These are phyloP conservation scores for Oldenlandia corymbosa DNA, from an alignment of 257 asterid species.

Conservation along the genomic window DNA sequence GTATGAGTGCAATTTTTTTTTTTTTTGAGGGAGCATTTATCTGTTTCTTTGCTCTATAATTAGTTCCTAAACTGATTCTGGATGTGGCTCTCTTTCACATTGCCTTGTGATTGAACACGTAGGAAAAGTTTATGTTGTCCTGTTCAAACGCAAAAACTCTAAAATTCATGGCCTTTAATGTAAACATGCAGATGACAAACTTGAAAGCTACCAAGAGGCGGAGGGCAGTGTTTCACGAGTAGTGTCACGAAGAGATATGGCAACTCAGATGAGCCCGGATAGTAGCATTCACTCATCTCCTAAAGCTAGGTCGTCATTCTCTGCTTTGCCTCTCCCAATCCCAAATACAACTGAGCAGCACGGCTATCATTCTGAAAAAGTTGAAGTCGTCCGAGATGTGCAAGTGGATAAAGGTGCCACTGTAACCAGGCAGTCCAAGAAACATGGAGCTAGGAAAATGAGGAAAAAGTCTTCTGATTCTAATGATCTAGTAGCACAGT, in stretches of 20 bases:
- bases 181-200: constrained; percentile 40
- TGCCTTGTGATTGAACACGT: neutral
- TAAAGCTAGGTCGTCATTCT: constrained; percentile 40
- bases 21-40: too few species aligned
- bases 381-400: constrained; percentile 69
- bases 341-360: constrained; percentile 24
- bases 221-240: constrained; percentile 28
- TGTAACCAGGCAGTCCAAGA: constrained; percentile 32
- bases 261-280: constrained; percentile 91
- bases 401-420: constrained; percentile 64
- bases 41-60: neutral
- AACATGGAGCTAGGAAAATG: constrained; percentile 25
- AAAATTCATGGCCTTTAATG: neutral
- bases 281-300: constrained; percentile 57
- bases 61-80: neutral
- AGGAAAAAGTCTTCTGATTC: constrained; percentile 16
- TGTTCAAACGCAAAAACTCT: too few species aligned
- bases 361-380: constrained; percentile 26
- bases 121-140: too few species aligned
- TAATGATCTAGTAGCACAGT: constrained; percentile 25
- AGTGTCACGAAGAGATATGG: constrained; percentile 66
- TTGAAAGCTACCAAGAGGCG: constrained; percentile 32
- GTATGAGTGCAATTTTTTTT: too few species aligned
- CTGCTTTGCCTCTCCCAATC: constrained; percentile 30
- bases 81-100: too few species aligned